phyloP scores from a whole-genome alignment of 2,329 filamentous ascomycete genomes.

The Xylaria sp. region DNA sequence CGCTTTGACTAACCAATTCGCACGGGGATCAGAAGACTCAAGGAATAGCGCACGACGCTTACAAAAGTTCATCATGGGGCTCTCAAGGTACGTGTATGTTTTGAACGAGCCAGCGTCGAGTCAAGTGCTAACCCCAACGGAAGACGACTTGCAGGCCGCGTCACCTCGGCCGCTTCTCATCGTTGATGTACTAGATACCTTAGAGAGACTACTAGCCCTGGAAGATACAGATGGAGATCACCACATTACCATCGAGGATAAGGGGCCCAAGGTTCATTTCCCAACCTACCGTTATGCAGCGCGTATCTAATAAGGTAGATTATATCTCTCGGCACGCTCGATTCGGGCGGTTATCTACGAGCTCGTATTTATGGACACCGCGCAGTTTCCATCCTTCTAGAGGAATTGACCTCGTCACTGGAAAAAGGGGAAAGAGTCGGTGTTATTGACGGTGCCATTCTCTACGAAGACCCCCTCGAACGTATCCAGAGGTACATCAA shows the following conservation, averaged over 20 bases:
- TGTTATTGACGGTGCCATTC: not conserved
- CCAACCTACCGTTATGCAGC: not conserved
- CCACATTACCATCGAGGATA: conserved; percentile 18
- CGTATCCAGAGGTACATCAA: conserved; percentile 23
- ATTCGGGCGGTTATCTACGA: conserved; percentile 5
- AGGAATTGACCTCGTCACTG: conserved; percentile 4
- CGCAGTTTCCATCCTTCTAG: not conserved
- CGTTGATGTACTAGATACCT: conserved; percentile 9
- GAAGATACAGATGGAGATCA: conserved; percentile 19
- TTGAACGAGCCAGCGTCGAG: not conserved
- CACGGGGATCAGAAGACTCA: not conserved
- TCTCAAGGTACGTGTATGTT: not conserved
- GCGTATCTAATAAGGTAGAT: conserved; percentile 3
- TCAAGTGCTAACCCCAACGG: not conserved
- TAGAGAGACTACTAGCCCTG: not conserved
- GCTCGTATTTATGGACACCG: not conserved
- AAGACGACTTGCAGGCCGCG: conserved; percentile 1
- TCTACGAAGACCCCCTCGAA: conserved; percentile 12
- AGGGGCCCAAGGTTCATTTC: conserved; percentile 5
- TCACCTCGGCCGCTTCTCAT: conserved; percentile 1
- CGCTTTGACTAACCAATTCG: not conserved
- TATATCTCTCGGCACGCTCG: conserved; percentile 1
- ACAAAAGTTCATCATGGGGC: not conserved
- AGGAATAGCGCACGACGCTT: not conserved
- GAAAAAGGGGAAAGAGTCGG: not conserved